These are phyloP conservation scores for Saccharomycopsis schoenii DNA, from an alignment of 805 yeast species.

Conservation along the genomic window DNA sequence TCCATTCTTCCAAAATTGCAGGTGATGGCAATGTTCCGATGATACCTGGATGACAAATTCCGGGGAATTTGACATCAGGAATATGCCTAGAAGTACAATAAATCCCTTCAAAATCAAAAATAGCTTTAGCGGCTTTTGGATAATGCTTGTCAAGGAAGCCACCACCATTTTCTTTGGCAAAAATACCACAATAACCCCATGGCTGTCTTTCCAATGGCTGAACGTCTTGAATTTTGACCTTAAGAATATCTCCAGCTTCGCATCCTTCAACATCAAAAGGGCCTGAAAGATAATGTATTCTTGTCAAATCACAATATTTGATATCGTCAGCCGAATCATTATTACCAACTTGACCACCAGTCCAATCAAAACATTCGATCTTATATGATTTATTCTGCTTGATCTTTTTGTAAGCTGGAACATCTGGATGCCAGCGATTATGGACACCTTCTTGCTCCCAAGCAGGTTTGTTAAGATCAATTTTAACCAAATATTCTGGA, in stretches of 20 bases:
- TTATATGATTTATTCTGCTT: constrained; percentile 36
- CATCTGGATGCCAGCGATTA: constrained; percentile 46
- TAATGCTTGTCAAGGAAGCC: constrained; percentile 40
- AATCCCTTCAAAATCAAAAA: constrained; percentile 44
- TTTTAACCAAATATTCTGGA: constrained; percentile 22
- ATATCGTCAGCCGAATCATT: constrained; percentile 41
- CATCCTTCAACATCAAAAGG: constrained; percentile 37
- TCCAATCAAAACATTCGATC: constrained; percentile 45
- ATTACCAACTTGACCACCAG: constrained; percentile 41
- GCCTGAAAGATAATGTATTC: constrained; percentile 40
- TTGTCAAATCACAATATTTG: constrained; percentile 33
- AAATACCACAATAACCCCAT: constrained; percentile 45
- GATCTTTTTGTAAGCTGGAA: constrained; percentile 33
- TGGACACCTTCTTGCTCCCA: constrained; percentile 38
- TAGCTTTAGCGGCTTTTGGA: constrained; percentile 43
- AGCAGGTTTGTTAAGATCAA: constrained; percentile 36
- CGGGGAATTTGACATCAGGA: constrained; percentile 41
- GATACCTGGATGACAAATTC: constrained; percentile 42
- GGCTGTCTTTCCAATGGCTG: constrained; percentile 43
- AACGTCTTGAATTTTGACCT: constrained; percentile 41
- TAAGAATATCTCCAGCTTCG: constrained; percentile 39
- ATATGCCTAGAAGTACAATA: constrained; percentile 40
- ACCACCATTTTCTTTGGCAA: constrained; percentile 41
- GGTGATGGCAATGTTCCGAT: constrained; percentile 41
- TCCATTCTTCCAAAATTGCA: constrained; percentile 36